Base-by-base conservation (phyloP, 1,139 yeast species). In the Magnusiomyces paraingens region DNA sequence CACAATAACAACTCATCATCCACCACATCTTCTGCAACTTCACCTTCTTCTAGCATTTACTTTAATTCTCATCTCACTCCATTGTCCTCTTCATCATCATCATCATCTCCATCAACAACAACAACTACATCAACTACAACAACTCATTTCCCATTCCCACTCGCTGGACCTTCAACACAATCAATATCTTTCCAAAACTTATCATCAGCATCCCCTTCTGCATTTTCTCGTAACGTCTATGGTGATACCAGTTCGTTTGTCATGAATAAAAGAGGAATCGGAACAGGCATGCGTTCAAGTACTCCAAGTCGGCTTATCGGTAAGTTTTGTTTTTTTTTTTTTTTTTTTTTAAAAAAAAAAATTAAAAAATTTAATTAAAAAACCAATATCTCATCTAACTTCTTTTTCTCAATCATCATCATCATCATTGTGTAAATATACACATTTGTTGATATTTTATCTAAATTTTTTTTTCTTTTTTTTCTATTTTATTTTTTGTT, bases 11-110 rank as follows among this genome's bases (percentile, higher is more conserved):
- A 52, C 26, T 15, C 46, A 43, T 14, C 54, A 57, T 12, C 52
- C 47, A 36, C 41, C 39, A 32, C 51, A 17, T 21, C 54, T 15
- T 54, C 54, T 46, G 36, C 52, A 54, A 57, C 50, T 4, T n/a
- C 15, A 5, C 5, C 17, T 3, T n/a, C 41, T 4, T 38, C 41
- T n/a, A n/a, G 17, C 12, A 15, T 38, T 38, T 15, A 38, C 32
- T 26, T 5, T 38, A 15, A 6, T 10, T 15, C 15, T 5, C 17
- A 38, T 38, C 18, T 38, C 17, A 38, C 17, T 15, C 17, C 15
- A 15, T 38, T n/a, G 5, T 38, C 17, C 20, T 3, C 21, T 15
- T 17, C 44, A 3, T 40, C 44, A 5, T 8, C 44, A 17, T 17
- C 20, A n/a, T 17, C 20, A 17, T 15, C 3, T 5, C 18, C 14